These are phyloP conservation scores for Botryotinia convoluta DNA, from an alignment of 2,329 filamentous ascomycete species.

Conservation along the genomic window DNA sequence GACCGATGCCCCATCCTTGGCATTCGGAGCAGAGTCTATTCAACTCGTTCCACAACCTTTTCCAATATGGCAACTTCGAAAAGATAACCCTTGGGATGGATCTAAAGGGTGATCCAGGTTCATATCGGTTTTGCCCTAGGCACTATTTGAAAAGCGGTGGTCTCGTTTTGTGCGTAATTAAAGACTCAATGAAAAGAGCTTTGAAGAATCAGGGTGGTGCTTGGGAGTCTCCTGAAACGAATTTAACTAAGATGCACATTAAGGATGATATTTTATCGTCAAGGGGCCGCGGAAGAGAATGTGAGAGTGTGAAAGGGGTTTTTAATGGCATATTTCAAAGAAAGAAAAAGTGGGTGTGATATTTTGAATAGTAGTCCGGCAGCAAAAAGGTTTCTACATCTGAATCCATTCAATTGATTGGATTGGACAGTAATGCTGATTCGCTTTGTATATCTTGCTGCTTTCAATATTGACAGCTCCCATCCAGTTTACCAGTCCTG, in stretches of 20 bases:
- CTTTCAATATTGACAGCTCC: not conserved
- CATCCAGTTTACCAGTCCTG: not conserved
- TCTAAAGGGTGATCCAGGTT: not conserved
- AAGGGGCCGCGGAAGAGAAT: not conserved
- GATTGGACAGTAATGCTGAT: not conserved
- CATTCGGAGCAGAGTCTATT: not conserved
- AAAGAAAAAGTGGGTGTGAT: not conserved
- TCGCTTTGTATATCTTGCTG: not conserved
- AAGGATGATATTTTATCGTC: not conserved
- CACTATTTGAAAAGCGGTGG: not conserved
- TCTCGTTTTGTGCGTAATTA: not conserved
- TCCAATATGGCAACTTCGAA: not conserved
- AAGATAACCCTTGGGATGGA: not conserved
- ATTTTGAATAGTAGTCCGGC: not conserved
- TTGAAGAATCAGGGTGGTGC: not conserved
- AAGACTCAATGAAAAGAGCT: not conserved
- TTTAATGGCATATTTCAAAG: not conserved
- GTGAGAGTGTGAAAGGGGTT: not conserved
- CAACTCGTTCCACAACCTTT: not conserved
- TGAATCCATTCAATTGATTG: no score
- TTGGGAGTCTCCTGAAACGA: not conserved
- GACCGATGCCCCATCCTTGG: not conserved
- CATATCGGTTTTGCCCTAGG: not conserved
- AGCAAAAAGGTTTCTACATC: no score
- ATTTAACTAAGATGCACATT: not conserved